These are phyloP conservation scores for Aspergillus floridensis DNA, from an alignment of 2,329 filamentous ascomycete species.

Conservation along the genomic window DNA sequence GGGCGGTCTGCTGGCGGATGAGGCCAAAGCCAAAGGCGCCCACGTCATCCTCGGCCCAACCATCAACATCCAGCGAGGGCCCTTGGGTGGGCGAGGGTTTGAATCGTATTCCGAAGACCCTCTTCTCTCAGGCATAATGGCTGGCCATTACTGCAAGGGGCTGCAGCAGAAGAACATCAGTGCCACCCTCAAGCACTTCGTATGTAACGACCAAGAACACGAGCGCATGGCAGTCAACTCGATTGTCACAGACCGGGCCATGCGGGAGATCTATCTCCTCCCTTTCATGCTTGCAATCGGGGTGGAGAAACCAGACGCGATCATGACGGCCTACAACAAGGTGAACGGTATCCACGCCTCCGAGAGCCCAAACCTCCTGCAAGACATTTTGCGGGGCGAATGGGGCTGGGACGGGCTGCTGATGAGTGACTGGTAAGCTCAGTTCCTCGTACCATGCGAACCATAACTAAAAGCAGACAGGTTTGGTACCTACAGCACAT, in stretches of 20 bases:
- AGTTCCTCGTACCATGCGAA: not conserved
- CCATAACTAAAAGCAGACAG: conserved; percentile 13
- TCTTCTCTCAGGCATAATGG: conserved; percentile 69
- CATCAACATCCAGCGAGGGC: conserved; percentile 76
- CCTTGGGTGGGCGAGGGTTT: conserved; percentile 77
- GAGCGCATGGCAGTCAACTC: conserved; percentile 42
- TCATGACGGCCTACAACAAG: conserved; percentile 62
- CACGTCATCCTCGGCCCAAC: conserved; percentile 73
- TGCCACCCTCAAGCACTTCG: conserved; percentile 71
- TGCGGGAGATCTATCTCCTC: conserved; percentile 64
- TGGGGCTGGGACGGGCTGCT: conserved; percentile 46
- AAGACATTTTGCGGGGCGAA: conserved; percentile 43
- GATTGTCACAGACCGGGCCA: conserved; percentile 50
- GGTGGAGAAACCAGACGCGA: conserved; percentile 53
- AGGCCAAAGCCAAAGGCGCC: conserved; percentile 69
- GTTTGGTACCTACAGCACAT: conserved; percentile 43
- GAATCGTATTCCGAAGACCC: conserved; percentile 85
- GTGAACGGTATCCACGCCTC: conserved; percentile 51
- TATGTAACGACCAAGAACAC: conserved; percentile 48
- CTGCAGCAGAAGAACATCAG: conserved; percentile 72
- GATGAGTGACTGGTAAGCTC: conserved; percentile 45
- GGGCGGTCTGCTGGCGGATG: conserved; percentile 67
- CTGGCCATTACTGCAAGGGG: conserved; percentile 68
- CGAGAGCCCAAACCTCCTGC: conserved; percentile 38
- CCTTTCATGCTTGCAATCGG: conserved; percentile 62